Evolutionary conservation across 2,329 filamentous ascomycete species (phyloP).

Genomic region (Nakataea oryzae): DNA sequence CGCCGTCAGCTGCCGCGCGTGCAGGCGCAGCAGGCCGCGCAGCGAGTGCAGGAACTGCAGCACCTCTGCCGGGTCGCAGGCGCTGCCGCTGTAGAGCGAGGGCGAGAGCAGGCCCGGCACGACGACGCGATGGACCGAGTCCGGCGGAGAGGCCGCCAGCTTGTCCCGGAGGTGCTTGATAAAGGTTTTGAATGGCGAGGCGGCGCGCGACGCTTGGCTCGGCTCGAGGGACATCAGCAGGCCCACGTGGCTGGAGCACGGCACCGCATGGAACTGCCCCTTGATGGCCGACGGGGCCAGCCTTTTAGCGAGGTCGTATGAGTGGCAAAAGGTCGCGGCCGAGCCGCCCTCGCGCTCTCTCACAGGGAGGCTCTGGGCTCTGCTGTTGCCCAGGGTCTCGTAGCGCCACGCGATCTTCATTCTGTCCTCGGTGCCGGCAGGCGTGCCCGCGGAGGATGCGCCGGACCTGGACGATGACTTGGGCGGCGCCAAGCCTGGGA

Average conservation of each 20-base stretch:
- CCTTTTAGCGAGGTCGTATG: constrained; percentile 61
- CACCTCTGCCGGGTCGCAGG: constrained; percentile 60
- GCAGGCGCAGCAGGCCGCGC: constrained; percentile 60
- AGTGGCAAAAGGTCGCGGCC: constrained; percentile 51
- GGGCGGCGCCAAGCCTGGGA: constrained; percentile 59
- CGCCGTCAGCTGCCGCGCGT: constrained; percentile 55
- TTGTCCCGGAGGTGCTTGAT: constrained; percentile 45
- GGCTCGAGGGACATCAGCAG: constrained; percentile 5
- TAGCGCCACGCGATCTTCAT: constrained; percentile 99
- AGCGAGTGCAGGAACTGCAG: constrained; percentile 75
- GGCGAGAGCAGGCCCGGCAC: constrained; percentile 82
- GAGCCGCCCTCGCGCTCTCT: constrained; percentile 11
- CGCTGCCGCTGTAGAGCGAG: constrained; percentile 63
- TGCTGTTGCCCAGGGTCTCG: constrained; percentile 61
- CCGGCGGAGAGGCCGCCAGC: constrained; percentile 45
- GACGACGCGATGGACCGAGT: constrained; percentile 66
- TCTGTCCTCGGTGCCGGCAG: constrained; percentile 45
- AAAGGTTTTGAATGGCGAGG: constrained; percentile 53
- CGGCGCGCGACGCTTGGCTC: constrained; percentile 11
- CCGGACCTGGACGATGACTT: constrained; percentile 11
- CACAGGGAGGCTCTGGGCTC: constrained; percentile 5
- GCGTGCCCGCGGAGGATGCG: constrained; percentile 19
- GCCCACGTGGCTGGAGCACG: constrained; percentile 32
- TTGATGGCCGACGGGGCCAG: constrained; percentile 38
- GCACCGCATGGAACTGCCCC: constrained; percentile 39